These are phyloP conservation scores for Toxoplasma gondii DNA, from an alignment of 169 alveolate species.

Conservation along the genomic window DNA sequence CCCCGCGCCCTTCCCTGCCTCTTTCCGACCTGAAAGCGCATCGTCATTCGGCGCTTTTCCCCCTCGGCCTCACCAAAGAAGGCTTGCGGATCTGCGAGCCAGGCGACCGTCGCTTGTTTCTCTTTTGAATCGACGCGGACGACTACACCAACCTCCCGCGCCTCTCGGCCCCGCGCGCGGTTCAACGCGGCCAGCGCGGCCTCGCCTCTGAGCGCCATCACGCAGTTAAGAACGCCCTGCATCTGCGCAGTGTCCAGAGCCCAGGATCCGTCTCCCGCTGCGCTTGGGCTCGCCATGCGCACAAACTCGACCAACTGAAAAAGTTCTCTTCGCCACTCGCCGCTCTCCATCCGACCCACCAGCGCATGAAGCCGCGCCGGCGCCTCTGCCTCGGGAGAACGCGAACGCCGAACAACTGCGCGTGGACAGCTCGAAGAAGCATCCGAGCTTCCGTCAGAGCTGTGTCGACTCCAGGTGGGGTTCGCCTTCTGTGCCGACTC, in stretches of 20 bases:
- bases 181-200: background rate
- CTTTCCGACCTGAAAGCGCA: too few species aligned
- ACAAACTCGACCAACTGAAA: background rate
- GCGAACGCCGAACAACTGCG: background rate
- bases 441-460: background rate
- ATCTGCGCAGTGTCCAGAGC: background rate
- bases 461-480: background rate
- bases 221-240: background rate
- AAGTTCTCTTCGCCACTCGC: background rate
- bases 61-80: conserved; percentile 22
- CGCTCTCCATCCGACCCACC: background rate
- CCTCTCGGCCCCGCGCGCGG: background rate
- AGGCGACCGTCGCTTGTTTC: conserved; percentile 24
- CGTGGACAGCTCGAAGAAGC: background rate
- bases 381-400: background rate
- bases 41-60: too few species aligned
- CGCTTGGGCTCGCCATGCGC: conserved; percentile 20
- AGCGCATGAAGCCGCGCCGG: conserved; percentile 29
- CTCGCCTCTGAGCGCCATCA: background rate
- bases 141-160: conserved; percentile 23
- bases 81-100: conserved; percentile 16
- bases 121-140: conserved; percentile 5
- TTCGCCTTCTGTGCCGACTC: background rate
- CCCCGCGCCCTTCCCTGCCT: too few species aligned
- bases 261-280: background rate